Evolutionary conservation across 78 protist species (phyloP).

Genomic region (Fonticula alba): DNA sequence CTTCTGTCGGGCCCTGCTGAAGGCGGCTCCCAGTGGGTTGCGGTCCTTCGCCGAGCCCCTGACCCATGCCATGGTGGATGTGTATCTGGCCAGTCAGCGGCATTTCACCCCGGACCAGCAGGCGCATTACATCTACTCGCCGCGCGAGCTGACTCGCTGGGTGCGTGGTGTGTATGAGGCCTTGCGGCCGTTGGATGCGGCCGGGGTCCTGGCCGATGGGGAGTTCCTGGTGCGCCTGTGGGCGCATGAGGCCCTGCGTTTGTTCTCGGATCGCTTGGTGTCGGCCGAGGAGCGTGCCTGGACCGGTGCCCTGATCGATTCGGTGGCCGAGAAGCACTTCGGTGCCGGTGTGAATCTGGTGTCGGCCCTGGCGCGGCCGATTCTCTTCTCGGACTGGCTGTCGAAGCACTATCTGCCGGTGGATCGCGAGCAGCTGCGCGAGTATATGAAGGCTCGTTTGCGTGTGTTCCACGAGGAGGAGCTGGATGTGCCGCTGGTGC

Average conservation of each 20-base stretch:
- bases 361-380: slow-evolving; percentile 58
- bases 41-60: slow-evolving; percentile 41
- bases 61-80: slow-evolving; percentile 85
- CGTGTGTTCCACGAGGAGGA: slow-evolving; percentile 79
- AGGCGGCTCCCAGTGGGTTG: slow-evolving; percentile 33
- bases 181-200: slow-evolving; percentile 4
- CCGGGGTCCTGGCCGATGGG: too few relatives aligned
- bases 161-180: slow-evolving; percentile 57
- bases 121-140: slow-evolving; percentile 88
- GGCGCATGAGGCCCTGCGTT: slow-evolving; percentile 89
- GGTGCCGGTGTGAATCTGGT: too few relatives aligned
- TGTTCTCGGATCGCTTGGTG: slow-evolving; percentile 89
- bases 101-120: slow-evolving; percentile 76
- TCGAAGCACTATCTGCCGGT: slow-evolving; percentile 48
- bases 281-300: slow-evolving; percentile 50
- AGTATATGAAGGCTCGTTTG: slow-evolving; percentile 52
- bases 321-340: slow-evolving; percentile 10
- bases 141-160: slow-evolving; percentile 94
- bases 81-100: slow-evolving; percentile 56
- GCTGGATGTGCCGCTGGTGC: slow-evolving; percentile 48
- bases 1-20: slow-evolving; percentile 72
- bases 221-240: slow-evolving; percentile 70
- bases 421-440: slow-evolving; percentile 51
- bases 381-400: slow-evolving; percentile 76
- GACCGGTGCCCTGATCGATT: slow-evolving; percentile 53